Evolutionary conservation across 306 rosid genomes (phyloP).

Genomic region (Dicorynia guianensis): DNA sequence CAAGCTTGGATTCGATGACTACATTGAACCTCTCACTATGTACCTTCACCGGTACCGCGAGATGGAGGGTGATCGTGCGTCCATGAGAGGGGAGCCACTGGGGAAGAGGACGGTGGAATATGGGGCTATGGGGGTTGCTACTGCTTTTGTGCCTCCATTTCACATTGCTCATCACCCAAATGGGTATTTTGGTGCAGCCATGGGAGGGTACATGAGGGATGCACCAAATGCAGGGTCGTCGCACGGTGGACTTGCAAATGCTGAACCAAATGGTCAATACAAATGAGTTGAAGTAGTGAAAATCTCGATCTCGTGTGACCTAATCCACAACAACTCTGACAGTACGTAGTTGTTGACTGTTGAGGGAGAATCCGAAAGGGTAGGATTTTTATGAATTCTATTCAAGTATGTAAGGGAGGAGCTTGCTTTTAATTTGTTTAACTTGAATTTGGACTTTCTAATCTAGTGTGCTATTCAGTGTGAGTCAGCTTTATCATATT

Average conservation of each 20-base stretch:
- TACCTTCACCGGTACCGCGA: slow-evolving; percentile 85
- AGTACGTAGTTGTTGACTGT: neutral
- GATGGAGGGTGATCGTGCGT: slow-evolving; percentile 71
- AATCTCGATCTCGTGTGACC: neutral
- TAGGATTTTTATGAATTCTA: neutral
- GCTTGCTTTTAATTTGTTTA: neutral
- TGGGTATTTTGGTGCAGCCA: slow-evolving; percentile 46
- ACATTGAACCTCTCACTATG: slow-evolving; percentile 71
- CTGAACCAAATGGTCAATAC: slow-evolving; percentile 47
- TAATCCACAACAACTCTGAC: neutral
- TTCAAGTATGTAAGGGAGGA: slow-evolving; percentile 26
- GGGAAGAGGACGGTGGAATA: slow-evolving; percentile 48
- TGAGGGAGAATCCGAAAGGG: neutral
- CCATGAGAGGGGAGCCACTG: slow-evolving; percentile 58
- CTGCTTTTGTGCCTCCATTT: slow-evolving; percentile 53
- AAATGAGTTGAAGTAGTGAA: slow-evolving; percentile 1
- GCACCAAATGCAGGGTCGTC: slow-evolving; percentile 33
- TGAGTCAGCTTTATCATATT: too few species aligned
- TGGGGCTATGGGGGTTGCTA: slow-evolving; percentile 39
- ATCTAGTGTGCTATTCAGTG: too few species aligned
- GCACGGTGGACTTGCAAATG: slow-evolving; percentile 28
- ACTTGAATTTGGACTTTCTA: too few species aligned
- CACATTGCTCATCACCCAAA: slow-evolving; percentile 49
- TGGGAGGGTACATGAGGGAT: slow-evolving; percentile 45
- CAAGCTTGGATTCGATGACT: slow-evolving; percentile 86